A percentile compares a stretch with the other conserved stretches of the same genome.
Conservation (phyloP, 495 filamentous ascomycete species). For the Aspergillus haitiensis region DNA sequence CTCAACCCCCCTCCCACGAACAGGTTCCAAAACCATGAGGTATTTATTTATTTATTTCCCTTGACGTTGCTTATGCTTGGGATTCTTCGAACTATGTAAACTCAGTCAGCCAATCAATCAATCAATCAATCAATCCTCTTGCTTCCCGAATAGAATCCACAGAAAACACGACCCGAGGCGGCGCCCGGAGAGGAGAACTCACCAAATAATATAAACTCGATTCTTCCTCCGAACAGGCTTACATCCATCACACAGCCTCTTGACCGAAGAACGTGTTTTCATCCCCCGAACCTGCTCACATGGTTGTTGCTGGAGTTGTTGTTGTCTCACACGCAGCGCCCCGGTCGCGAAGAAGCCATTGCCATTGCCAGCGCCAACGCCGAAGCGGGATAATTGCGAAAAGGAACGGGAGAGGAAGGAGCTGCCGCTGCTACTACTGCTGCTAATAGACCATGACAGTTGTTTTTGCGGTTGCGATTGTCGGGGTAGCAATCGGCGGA, state of each 20-base stretch:
- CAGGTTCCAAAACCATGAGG: too few relatives aligned
- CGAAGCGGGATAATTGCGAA: conserved; percentile 39
- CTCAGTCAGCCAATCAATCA: not conserved
- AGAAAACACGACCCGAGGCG: too few relatives aligned
- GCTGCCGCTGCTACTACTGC: conserved; percentile 6
- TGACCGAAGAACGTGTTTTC: conserved; percentile 92
- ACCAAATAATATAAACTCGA: conserved; percentile 40
- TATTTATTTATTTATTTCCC: conserved; percentile 35
- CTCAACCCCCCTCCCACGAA: too few relatives aligned
- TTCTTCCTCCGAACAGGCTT: conserved; percentile 53
- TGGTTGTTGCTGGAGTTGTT: conserved; percentile 26
- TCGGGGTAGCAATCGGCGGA: conserved; percentile 44
- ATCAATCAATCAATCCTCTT: not conserved
- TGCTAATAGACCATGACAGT: too few relatives aligned
- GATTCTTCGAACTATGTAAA: conserved; percentile 64
- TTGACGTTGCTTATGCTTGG: conserved; percentile 71
- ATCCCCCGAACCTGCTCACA: conserved; percentile 65
- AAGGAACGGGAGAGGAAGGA: conserved; percentile 33
- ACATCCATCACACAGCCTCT: conserved; percentile 96
- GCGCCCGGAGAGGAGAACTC: too few relatives aligned
- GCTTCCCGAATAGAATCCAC: too few relatives aligned
- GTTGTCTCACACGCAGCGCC: not conserved
- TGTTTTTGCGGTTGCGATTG: conserved; percentile 32
- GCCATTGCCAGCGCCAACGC: conserved; percentile 28
- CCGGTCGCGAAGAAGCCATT: too few relatives aligned